Percentiles rank a stretch among this genome's conserved stretches.
phyloP scores from a whole-genome alignment of 31 red algal genomes.

The Bonnemaisonia californica region DNA sequence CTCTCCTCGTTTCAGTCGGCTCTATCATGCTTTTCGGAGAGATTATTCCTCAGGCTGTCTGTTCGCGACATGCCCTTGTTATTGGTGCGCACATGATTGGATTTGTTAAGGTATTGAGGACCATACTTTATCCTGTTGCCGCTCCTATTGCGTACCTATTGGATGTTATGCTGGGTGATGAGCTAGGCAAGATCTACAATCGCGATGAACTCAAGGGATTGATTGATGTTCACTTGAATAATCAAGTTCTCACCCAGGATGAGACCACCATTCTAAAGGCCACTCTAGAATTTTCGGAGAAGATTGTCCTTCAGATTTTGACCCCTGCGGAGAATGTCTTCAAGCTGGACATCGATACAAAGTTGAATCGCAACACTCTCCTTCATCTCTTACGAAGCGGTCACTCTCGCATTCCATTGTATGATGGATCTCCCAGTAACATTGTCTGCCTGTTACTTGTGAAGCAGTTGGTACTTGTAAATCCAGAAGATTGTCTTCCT shows the following conservation, averaged over 20 bases:
- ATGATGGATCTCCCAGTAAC: conserved; percentile 71
- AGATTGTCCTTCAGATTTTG: conserved; percentile 71
- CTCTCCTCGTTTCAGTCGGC: conserved; percentile 77
- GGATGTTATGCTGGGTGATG: conserved; percentile 85
- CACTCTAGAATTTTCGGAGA: conserved; percentile 75
- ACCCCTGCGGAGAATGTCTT: conserved; percentile 88
- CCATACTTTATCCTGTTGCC: conserved; percentile 70
- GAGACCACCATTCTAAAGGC: conserved; percentile 85
- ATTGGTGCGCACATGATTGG: conserved; percentile 76
- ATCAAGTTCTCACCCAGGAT: conserved; percentile 75
- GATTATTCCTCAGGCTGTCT: conserved; percentile 88
- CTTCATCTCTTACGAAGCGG: conserved; percentile 66
- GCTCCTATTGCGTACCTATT: conserved; percentile 77
- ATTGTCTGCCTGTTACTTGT: conserved; percentile 87
- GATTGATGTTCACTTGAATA: conserved; percentile 71
- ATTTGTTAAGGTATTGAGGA: conserved; percentile 72
- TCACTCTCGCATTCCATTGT: conserved; percentile 87
- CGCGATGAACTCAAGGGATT: conserved; percentile 79
- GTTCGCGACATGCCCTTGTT: conserved; percentile 82
- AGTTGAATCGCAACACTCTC: conserved; percentile 76
- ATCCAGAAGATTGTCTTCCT: conserved; percentile 82
- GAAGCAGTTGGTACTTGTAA: conserved; percentile 91
- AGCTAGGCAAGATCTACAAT: conserved; percentile 85
- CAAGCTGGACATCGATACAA: conserved; percentile 71
- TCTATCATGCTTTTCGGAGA: conserved; percentile 94